These are phyloP conservation scores for Theobroma grandiflorum DNA, from an alignment of 441 rosid genomes.

Conservation along the genomic window DNA sequence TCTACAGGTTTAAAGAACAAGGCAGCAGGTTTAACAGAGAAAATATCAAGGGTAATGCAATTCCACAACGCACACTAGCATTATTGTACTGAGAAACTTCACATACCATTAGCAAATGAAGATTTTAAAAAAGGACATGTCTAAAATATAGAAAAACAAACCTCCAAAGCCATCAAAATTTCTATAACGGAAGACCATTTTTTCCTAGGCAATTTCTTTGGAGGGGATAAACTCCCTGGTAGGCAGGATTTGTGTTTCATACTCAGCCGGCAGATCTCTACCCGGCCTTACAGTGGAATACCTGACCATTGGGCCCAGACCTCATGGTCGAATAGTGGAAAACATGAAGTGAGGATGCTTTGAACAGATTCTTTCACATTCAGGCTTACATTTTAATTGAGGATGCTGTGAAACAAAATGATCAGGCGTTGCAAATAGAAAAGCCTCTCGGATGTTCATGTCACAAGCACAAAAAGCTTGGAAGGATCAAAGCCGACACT, in stretches of 20 bases:
- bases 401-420: slow-evolving; percentile 2
- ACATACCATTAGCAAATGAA: neutral
- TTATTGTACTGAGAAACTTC: slow-evolving; percentile 15
- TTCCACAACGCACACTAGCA: slow-evolving; percentile 18
- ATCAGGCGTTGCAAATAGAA: neutral
- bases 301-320: slow-evolving; percentile 7
- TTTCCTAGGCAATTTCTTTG: neutral
- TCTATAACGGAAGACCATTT: neutral
- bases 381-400: neutral
- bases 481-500: neutral
- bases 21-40: slow-evolving; percentile 20
- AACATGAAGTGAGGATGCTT: slow-evolving; percentile 1
- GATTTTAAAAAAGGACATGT: neutral
- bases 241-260: neutral
- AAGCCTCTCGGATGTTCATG: slow-evolving; percentile 10
- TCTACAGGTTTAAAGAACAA: slow-evolving; percentile 47
- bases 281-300: neutral
- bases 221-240: neutral
- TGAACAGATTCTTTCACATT: neutral
- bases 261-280: neutral
- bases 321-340: neutral
- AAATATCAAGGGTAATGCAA: slow-evolving; percentile 14
- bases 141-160: slow-evolving; percentile 13
- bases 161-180: slow-evolving; percentile 13
- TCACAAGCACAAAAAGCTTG: neutral